A percentile compares a stretch with the other conserved stretches of the same genome.
Conservation (phyloP, 2,329 filamentous ascomycete genomes). For the Lomentospora prolificans region DNA sequence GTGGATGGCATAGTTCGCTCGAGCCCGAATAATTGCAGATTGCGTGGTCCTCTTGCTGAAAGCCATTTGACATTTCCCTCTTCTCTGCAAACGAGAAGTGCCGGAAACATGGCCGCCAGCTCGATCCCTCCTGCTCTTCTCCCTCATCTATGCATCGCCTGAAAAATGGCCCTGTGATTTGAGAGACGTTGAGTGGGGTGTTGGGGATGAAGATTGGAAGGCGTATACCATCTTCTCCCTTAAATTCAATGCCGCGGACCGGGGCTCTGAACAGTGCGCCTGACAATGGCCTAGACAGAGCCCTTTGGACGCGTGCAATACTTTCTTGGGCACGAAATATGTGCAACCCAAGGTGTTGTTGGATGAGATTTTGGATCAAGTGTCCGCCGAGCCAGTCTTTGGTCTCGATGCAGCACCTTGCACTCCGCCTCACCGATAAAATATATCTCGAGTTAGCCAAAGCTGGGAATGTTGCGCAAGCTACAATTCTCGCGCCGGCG, state of each 20-base stretch:
- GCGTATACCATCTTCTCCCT: conserved; percentile 50
- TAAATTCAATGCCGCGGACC: conserved; percentile 46
- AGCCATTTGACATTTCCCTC: neutral
- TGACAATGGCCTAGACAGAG: neutral
- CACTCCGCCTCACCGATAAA: conserved; percentile 62
- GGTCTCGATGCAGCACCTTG: neutral
- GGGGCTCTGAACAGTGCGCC: neutral
- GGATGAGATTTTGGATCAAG: conserved; percentile 46
- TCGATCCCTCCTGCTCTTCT: conserved; percentile 63
- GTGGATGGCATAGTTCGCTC: conserved; percentile 6
- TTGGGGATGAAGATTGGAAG: conserved; percentile 61
- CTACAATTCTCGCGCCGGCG: conserved; percentile 91
- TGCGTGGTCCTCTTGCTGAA: conserved; percentile 79
- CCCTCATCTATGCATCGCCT: conserved; percentile 37
- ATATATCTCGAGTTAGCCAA: conserved; percentile 76
- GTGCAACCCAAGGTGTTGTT: conserved; percentile 57
- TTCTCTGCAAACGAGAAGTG: conserved; percentile 25
- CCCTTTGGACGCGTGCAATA: neutral
- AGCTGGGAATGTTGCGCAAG: conserved; percentile 84
- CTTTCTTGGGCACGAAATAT: neutral
- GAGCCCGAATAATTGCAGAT: conserved; percentile 42
- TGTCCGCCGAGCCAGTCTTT: neutral
- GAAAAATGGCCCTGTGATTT: conserved; percentile 32
- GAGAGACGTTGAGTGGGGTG: conserved; percentile 58
- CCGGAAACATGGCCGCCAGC: conserved; percentile 48